Evolutionary conservation across 257 asterid species (phyloP), one percentile per base, ranked within the genome.

Genomic region (Phtheirospermum japonicum): DNA sequence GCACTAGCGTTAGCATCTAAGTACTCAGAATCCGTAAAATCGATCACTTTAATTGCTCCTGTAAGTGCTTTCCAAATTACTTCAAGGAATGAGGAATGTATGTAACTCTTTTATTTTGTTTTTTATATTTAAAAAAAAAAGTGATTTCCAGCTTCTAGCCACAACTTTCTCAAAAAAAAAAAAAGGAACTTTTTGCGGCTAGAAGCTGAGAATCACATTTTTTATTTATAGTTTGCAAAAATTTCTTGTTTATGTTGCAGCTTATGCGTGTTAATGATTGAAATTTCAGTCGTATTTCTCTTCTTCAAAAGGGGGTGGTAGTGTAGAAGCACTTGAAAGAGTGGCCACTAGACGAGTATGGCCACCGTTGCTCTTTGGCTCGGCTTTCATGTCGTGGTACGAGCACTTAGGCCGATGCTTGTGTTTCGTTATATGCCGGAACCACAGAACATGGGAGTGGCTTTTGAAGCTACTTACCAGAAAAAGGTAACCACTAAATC

Each of bases 331-430:
- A 51, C 83, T 90, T 11, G 62, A 53, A 26, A 66, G 23, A 54
- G 80, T 90, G 28, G 88, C 87, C 9, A 52, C 77, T 6, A 83
- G 84, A 72, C 77, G 82, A 61, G 53, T 90, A 52, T 90, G 97
- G 95, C 96, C 97, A 0, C 93, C 84, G 0, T 57, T 85, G 70
- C 61, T 76, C 64, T 85, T 90, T 32, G 88, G 78, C 70, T 83
- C 92, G 1, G 85, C 97, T 9, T 73, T 85, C n/a, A 90, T 90
- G 96, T 85, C 95, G 6, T 90, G 95, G 97, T 90, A 90, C 60
- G 97, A 90, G 69, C 95, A 90, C 72, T 64, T 90, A 20, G 95
- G 97, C n/a, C 70, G 95, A 74, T 81, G 88, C 23, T 67, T 72
- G 30, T 90, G 96, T 34, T 85, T 85, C 77, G 9, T 90, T 45